A percentile compares a stretch with the other conserved stretches of the same genome.
Evolutionary conservation across 768 basidiomycete genomes (phyloP).

Genomic region (Lyophyllum shimeji): DNA sequence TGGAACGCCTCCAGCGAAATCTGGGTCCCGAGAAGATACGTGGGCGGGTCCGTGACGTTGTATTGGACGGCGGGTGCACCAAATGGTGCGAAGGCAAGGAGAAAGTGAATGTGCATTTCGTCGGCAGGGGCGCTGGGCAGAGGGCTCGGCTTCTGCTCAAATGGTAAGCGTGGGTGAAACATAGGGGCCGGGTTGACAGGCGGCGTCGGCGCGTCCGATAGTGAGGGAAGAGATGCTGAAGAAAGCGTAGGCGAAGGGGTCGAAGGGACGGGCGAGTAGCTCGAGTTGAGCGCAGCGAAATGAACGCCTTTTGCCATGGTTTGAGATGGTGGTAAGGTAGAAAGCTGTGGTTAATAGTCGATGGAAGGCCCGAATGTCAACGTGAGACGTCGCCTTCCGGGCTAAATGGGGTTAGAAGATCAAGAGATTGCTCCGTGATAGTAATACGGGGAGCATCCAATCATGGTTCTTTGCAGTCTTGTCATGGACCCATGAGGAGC

Average conservation of each 20-base stretch:
- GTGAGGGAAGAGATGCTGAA: constrained; percentile 33
- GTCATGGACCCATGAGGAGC: neutral
- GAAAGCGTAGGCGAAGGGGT: constrained; percentile 40
- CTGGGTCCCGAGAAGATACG: constrained; percentile 21
- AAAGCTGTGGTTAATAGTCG: constrained; percentile 3
- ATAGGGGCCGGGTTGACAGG: constrained; percentile 28
- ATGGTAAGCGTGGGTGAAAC: constrained; percentile 27
- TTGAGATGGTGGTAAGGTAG: constrained; percentile 13
- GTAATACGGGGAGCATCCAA: neutral
- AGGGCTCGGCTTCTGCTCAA: constrained; percentile 18
- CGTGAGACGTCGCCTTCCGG: constrained; percentile 1
- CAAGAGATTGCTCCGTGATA: neutral
- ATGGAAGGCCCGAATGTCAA: constrained; percentile 7
- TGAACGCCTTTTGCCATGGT: constrained; percentile 40
- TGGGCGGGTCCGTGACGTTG: constrained; percentile 37
- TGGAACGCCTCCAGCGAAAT: constrained; percentile 31
- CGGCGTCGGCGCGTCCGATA: constrained; percentile 36
- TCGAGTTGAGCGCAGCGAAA: constrained; percentile 36
- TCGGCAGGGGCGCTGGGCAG: constrained; percentile 23
- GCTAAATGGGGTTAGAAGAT: constrained; percentile 14
- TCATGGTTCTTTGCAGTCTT: neutral
- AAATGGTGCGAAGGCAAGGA: constrained; percentile 38
- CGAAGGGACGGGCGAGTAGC: constrained; percentile 33
- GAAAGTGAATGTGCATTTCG: constrained; percentile 40
- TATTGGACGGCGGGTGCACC: constrained; percentile 33